Evolutionary conservation across 345 rosid species (phyloP), one percentile per base, ranked within the genome.

Genomic region (Aquilaria sinensis): DNA sequence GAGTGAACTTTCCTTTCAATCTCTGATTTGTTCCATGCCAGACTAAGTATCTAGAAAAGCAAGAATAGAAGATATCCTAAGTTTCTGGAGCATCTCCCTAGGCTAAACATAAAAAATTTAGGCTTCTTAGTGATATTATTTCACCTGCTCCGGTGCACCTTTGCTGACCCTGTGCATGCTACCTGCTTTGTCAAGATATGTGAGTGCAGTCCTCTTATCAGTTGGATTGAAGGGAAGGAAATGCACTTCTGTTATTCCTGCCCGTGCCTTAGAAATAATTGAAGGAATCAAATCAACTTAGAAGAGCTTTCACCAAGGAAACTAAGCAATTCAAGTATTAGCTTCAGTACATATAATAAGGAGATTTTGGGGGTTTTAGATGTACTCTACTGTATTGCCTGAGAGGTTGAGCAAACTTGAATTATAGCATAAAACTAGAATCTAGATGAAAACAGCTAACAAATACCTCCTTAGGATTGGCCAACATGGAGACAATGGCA

Each of bases 191-290:
- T 89, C 98, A 23, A 78, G 4, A 83, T 83, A 93, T 6, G 97
- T 84, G 31, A 92, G 78, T 34, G 96, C 92, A 51, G 98, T 93
- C 79, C 96, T 84, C 78, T 91, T 93, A 56, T 93, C 92, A 43
- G 98, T 87, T 57, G 94, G 98, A 80, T 87, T 93, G 63, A 87
- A 89, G 31, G 97, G 98, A 74, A 93, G 97, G 77, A 93, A 89
- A 83, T 93, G 97, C 57, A 93, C 83, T 76, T 93, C 97, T 23
- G 76, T 71, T 61, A 89, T 87, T 51, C 89, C 92, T 5, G 96
- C 85, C 54, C 97, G 89, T 46, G 98, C 98, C 97, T 88, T 62
- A n/a, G 43, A 9, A 33, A 51, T 29, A 45, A 12, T 10, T 23
- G 60, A 66, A 61, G 63, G 30, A 66, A 67, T 45, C 12, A 51